Base-by-base conservation (phyloP, 129 eudicot species). In the Logfia minima region DNA sequence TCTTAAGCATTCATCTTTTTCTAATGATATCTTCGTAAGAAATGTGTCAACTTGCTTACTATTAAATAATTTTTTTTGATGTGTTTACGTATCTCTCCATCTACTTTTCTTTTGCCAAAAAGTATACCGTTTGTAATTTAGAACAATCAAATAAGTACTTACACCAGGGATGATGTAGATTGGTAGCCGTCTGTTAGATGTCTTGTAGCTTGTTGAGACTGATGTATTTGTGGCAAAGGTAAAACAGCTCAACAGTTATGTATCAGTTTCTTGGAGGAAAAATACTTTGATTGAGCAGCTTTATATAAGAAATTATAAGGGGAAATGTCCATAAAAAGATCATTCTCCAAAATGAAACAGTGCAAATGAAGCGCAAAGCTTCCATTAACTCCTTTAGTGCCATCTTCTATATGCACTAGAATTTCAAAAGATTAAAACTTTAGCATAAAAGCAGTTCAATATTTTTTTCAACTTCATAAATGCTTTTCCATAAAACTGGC, bases 161-260 rank as follows among this genome's bases (percentile, higher is more conserved):
- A 94, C 99, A 60, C 96, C 99, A 5, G 99, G 91, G 60, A 94
- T 79, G 39, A 94, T 83, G 85, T 97, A 94, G 77, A 94, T 66
- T 2, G 93, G 99, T 55, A 48, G 71, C 53, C 24, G 69, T 48
- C 19, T 71, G 45, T 43, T 68, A 68, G 79, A 14, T 32, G 45
- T 72, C 63, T 70, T 79, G 52, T 32, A 37, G 5, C 74, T 2
- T 34, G 78, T 5, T 23, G 81, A 62, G 14, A 72, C 24, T 59
- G 70, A 37, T 74, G 84, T 66, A 56, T n/a, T 79, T 75, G 81
- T 24, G 75, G 77, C 60, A 56, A 68, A 43, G 74, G 61, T 74
- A 60, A 74, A 76, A 75, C 83, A 22, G 76, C 79, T 60, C 74
- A 83, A 43, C 35, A 86, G 55, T 62, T 59, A 2, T 71, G 62